Conservation (phyloP, 1,284 basidiomycete species). For the Cutaneotrichosporon daszewskae region DNA sequence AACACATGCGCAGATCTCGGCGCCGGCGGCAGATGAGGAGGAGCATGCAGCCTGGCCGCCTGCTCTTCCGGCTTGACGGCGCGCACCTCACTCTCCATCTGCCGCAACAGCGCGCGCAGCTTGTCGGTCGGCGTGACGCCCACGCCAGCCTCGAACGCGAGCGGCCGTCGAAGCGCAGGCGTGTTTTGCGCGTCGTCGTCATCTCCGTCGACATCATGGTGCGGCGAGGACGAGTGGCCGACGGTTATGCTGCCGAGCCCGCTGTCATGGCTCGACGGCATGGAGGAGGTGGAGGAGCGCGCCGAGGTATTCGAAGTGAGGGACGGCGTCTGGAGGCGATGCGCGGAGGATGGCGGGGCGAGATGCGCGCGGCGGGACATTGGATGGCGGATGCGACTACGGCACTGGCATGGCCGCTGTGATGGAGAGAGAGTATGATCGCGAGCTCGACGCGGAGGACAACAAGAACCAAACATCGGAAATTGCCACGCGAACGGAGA, state of each 20-base stretch:
- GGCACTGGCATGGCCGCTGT: constrained; percentile 3
- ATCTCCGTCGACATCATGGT: constrained; percentile 11
- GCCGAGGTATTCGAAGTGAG: constrained; percentile 7
- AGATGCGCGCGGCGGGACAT: no score
- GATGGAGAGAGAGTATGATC: no score
- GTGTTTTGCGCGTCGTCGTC: constrained; percentile 1
- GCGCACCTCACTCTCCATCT: constrained; percentile 14
- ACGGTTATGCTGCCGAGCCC: constrained; percentile 2
- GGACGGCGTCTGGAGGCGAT: constrained; percentile 7
- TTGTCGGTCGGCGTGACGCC: constrained; percentile 15
- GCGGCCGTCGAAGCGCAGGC: not conserved
- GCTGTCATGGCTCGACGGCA: constrained; percentile 8
- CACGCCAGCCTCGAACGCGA: constrained; percentile 7
- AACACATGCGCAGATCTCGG: not conserved
- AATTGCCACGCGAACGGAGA: no score
- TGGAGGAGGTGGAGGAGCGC: constrained; percentile 10
- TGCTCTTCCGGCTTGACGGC: not conserved
- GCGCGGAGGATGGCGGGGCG: no score
- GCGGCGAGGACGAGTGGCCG: constrained; percentile 7
- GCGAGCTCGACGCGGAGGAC: no score
- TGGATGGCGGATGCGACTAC: no score
- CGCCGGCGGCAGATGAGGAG: no score
- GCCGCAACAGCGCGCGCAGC: constrained; percentile 11
- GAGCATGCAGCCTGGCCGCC: no score
- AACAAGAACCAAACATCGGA: no score